phyloP scores from a whole-genome alignment of 352 stramenopile species.

The Phytopythium cucurbitacearum region DNA sequence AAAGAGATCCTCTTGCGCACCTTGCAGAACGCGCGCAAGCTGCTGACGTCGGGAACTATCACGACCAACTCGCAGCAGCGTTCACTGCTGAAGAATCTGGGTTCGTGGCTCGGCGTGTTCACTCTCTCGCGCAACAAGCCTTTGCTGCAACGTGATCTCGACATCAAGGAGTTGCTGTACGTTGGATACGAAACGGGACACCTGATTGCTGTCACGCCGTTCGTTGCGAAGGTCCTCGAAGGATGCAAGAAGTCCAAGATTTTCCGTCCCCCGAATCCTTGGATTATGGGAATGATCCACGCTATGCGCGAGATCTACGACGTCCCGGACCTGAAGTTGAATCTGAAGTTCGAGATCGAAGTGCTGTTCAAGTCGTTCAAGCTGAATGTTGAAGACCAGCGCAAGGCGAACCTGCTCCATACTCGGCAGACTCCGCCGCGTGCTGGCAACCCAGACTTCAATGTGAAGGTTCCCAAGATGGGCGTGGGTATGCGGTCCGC shows the following conservation, averaged over 20 bases:
- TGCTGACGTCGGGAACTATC: slow-evolving; percentile 97
- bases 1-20: slow-evolving; percentile 94
- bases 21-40: slow-evolving; percentile 94
- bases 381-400: slow-evolving; percentile 95
- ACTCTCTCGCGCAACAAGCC: slow-evolving; percentile 97
- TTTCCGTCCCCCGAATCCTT: slow-evolving; percentile 98
- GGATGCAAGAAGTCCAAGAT: slow-evolving; percentile 96
- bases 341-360: slow-evolving; percentile 99
- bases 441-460: slow-evolving; percentile 98
- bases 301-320: slow-evolving; percentile 98
- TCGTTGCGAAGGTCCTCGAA: slow-evolving; percentile 98
- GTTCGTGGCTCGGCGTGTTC: slow-evolving; percentile 98
- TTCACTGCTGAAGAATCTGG: slow-evolving; percentile 98
- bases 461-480: slow-evolving; percentile 89
- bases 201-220: slow-evolving; percentile 97
- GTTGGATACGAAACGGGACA: slow-evolving; percentile 94
- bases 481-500: slow-evolving; percentile 30
- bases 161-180: slow-evolving; percentile 98
- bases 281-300: slow-evolving; percentile 99
- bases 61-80: slow-evolving; percentile 97
- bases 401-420: slow-evolving; percentile 90
- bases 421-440: slow-evolving; percentile 89
- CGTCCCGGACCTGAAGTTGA: slow-evolving; percentile 99
- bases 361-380: slow-evolving; percentile 99
- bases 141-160: slow-evolving; percentile 96